Evolutionary conservation across 2,329 filamentous ascomycete species (phyloP).

Genomic region (Microdochium bolleyi): DNA sequence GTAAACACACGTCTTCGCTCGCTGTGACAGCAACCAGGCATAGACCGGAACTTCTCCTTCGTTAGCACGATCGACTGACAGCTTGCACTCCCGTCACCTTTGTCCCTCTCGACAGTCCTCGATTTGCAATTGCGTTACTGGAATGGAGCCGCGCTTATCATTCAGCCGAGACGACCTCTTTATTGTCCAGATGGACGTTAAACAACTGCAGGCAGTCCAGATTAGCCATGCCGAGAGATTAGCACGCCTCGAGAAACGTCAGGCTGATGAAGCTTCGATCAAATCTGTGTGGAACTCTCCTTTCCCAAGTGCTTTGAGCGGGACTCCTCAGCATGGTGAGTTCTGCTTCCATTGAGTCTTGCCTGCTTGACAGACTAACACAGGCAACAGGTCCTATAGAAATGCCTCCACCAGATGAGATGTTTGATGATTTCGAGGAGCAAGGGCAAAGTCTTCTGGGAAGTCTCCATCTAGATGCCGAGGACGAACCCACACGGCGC

Average conservation of each 20-base stretch:
- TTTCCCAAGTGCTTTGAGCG: slow-evolving; percentile 77
- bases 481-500: slow-evolving; percentile 77
- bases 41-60: too few species aligned
- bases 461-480: slow-evolving; percentile 75
- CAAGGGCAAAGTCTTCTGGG: slow-evolving; percentile 73
- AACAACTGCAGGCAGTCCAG: slow-evolving; percentile 58
- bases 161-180: slow-evolving; percentile 57
- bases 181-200: slow-evolving; percentile 63
- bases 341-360: slow-evolving; percentile 6
- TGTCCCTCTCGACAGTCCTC: too few species aligned
- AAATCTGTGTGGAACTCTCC: slow-evolving; percentile 93
- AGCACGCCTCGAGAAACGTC: slow-evolving; percentile 54
- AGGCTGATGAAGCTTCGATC: slow-evolving; percentile 58
- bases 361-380: slow-evolving; percentile 10
- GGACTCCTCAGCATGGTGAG: slow-evolving; percentile 81
- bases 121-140: slow-evolving; percentile 14
- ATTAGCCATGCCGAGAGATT: slow-evolving; percentile 55
- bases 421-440: slow-evolving; percentile 87
- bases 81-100: too few species aligned
- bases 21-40: too few species aligned
- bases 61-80: too few species aligned
- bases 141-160: slow-evolving; percentile 58
- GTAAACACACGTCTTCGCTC: too few species aligned
- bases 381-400: slow-evolving; percentile 60
- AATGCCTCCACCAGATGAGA: slow-evolving; percentile 64